Evolutionary conservation across 139 green algal genomes (phyloP), one percentile per base, ranked within the genome.

Genomic region (Trebouxia sp.): DNA sequence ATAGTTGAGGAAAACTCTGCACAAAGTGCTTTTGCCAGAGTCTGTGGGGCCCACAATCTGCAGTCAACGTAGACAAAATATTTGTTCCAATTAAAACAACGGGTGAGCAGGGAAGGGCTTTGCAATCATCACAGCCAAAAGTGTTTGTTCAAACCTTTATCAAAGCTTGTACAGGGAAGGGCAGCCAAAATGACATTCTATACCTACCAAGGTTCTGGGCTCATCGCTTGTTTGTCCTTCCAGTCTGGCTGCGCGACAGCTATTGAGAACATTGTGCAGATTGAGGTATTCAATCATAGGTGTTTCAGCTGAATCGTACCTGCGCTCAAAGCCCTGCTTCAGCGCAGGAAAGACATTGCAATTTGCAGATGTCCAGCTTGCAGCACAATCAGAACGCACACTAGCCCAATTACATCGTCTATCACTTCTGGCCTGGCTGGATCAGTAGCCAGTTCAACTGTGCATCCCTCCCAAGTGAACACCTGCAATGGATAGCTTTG

Each of bases 1-100:
- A 82, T 96, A 99, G 80, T 97, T 98, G 24, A 93, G 76, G 75
- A 99, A 88, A 28, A 97, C 92, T 15, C 83, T 87, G 79, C 83
- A 91, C 45, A 99, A 76, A 10, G 90, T 96, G 83, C 78, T 92
- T 83, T 99, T 99, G 55, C 92, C 94, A 0, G 87, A 86, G 89
- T 98, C 95, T 15, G 87, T 94, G 9, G 94, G 95, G 0, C 95
- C 95, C 12, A 95, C 89, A 37, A 98, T 76, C 55, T 85, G 84
- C 62, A 88, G 38, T 58, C 20, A 50, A 93, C 67, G n/a, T n/a
- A 72, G 62, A 1, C 50, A 58, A 17, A n/a, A n/a, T n/a, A n/a
- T n/a, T n/a, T n/a, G n/a, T n/a, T n/a, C n/a, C n/a, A n/a, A n/a
- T n/a, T n/a, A n/a, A n/a, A n/a, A n/a, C n/a, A n/a, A n/a, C n/a